Conservation (phyloP, 352 stramenopile genomes). For the Thraustotheca clavata region DNA sequence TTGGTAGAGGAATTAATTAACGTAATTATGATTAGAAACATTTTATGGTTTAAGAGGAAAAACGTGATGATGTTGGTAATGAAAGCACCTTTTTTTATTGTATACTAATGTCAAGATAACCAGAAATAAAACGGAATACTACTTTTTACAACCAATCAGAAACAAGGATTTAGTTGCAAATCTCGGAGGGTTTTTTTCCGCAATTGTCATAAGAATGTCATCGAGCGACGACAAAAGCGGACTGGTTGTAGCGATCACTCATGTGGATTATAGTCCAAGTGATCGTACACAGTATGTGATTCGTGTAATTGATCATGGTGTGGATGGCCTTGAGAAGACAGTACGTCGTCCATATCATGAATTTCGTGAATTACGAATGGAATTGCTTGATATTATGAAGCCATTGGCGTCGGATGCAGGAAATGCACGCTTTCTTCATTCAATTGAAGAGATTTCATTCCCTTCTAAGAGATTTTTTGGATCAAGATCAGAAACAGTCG, state of each 20-base stretch:
- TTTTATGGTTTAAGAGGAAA: background rate
- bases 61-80: background rate
- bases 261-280: slow-evolving; percentile 9
- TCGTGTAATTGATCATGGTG: slow-evolving; percentile 3
- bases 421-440: background rate
- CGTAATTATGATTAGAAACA: no score
- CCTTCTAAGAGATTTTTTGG: slow-evolving; percentile 19
- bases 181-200: slow-evolving; percentile 3
- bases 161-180: background rate
- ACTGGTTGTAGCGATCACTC: slow-evolving; percentile 13
- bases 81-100: background rate
- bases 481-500: slow-evolving; percentile 5
- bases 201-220: background rate
- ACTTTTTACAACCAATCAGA: background rate
- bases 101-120: background rate
- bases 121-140: background rate
- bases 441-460: slow-evolving; percentile 5
- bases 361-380: background rate
- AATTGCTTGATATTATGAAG: slow-evolving; percentile 11
- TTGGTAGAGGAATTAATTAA: no score
- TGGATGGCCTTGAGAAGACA: slow-evolving; percentile 1
- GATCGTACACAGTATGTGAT: slow-evolving; percentile 18
- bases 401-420: background rate
- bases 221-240: slow-evolving; percentile 4
- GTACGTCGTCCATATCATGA: slow-evolving; percentile 16